Base-by-base conservation (phyloP, 768 basidiomycete species). In the Boletus sensibilis region DNA sequence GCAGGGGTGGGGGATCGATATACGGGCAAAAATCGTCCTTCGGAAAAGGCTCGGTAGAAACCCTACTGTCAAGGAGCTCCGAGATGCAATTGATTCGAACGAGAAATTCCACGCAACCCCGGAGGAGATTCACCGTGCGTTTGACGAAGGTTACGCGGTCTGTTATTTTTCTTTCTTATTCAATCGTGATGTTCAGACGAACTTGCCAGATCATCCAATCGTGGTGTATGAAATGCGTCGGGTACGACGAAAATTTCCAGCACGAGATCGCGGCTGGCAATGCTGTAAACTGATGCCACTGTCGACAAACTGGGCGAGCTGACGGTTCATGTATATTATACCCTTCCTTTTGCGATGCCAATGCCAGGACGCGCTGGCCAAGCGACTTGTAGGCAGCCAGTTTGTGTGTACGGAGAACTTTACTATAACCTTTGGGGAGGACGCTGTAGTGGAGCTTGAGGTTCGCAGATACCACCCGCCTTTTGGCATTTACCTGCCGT, bases 181-280 rank as follows among this genome's bases (percentile, higher is more conserved):
- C 18, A 5, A n/a, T 14, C 0, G n/a, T 21, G 29, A 33, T 42
- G 7, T 39, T 63, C 25, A 11, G 11, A 21, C 14, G 3, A 11
- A 13, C 18, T 43, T 16, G 14, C 5, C 34, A 68, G 62, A 23
- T 59, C 13, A 59, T 66, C 7, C 67, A 35, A 35, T 27, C 61
- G 23, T 61, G 59, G 59, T 48, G 25, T 11, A 62, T 65, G 57
- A 59, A 50, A 54, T 65, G 60, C 12, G 44, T 65, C 23, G 65
- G 58, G 23, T 69, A 60, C 25, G 58, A 69, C 38, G 66, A 65
- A 23, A 20, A 55, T 23, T 65, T 62, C n/a, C 53, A 68, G 44
- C 53, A 53, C 6, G 46, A 62, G 35, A 58, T 62, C 5, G 65
- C 62, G 16, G 55, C 50, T 34, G 66, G 58, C 2, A 57, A 58